Base-by-base conservation (phyloP, 306 rosid genomes). In the Myrica gale region DNA sequence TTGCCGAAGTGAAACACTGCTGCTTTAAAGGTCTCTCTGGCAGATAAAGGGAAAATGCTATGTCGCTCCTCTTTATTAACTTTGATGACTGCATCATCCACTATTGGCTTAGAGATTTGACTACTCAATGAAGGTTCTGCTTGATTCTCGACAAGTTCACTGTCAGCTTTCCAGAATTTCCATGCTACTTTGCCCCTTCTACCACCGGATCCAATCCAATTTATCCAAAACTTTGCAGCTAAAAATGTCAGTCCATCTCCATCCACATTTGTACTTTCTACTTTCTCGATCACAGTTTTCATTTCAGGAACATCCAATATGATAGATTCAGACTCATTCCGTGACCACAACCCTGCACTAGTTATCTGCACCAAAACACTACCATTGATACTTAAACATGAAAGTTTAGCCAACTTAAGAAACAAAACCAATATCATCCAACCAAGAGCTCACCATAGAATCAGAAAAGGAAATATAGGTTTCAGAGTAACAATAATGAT, bases 341-440 rank as follows among this genome's bases (percentile, higher is more conserved):
- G 91, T 19, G 89, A 84, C 99, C 98, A 96, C 84, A 92, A 78
- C 75, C 99, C 96, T 20, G 88, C 85, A 80, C 92, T 89, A 48
- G 96, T 89, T 74, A 96, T 88, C 99, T 96, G 76, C 72, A 74
- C 45, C 69, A 74, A 62, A 56, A 11, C 20, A 48, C 37, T 41
- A 32, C 71, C 65, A 72, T 44, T 66, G 78, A 9, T 69, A 79
- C 75, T 76, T 70, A 51, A 17, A 79, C 62, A 47, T 68, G 58
- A 80, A 55, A 74, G 50, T 32, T 44, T 52, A 61, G 50, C 26
- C 74, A 81, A 74, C 71, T 65, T 77, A 81, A 78, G 65, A 70
- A 80, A 81, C 74, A 77, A 17, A 43, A 68, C 20, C 26, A 52
- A 72, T 74, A 21, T 42, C 17, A 72, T 47, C 76, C 57, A 62